These are phyloP conservation scores for Pythium plurisporium DNA, from an alignment of 352 stramenopile species.

Conservation along the genomic window DNA sequence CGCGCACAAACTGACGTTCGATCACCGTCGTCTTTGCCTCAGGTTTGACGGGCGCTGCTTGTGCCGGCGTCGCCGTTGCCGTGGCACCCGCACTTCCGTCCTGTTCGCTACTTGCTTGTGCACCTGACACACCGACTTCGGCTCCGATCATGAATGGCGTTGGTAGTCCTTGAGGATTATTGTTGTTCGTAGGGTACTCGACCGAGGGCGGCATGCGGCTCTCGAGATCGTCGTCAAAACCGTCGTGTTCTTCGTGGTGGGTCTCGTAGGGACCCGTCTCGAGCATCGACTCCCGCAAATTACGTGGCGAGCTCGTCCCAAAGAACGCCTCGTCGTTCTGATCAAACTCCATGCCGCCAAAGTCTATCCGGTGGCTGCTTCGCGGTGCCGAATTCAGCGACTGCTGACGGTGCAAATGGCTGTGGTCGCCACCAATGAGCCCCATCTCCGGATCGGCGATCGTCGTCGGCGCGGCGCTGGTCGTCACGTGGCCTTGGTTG, in stretches of 20 bases:
- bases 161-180: constrained; percentile 8
- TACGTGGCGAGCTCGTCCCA: constrained; percentile 3
- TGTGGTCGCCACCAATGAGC: neutral
- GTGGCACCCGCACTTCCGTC: neutral
- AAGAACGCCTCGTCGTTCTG: constrained; percentile 14
- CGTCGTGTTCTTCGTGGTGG: constrained; percentile 21
- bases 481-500: constrained; percentile 16
- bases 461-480: neutral
- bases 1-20: constrained; percentile 66
- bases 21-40: constrained; percentile 49
- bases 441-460: constrained; percentile 22
- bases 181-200: constrained; percentile 16
- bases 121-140: neutral
- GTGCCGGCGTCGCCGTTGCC: neutral
- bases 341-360: constrained; percentile 21
- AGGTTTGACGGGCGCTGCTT: constrained; percentile 28
- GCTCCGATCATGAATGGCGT: constrained; percentile 27
- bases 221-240: constrained; percentile 21
- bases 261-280: constrained; percentile 11
- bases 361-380: constrained; percentile 29
- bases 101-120: neutral
- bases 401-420: neutral
- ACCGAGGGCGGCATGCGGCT: constrained; percentile 7
- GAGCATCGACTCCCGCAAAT: constrained; percentile 18
- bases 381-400: constrained; percentile 5